Evolutionary conservation across 2,329 filamentous ascomycete species (phyloP), one percentile per base, ranked within the genome.

Genomic region (Stagonosporopsis rhizophila): DNA sequence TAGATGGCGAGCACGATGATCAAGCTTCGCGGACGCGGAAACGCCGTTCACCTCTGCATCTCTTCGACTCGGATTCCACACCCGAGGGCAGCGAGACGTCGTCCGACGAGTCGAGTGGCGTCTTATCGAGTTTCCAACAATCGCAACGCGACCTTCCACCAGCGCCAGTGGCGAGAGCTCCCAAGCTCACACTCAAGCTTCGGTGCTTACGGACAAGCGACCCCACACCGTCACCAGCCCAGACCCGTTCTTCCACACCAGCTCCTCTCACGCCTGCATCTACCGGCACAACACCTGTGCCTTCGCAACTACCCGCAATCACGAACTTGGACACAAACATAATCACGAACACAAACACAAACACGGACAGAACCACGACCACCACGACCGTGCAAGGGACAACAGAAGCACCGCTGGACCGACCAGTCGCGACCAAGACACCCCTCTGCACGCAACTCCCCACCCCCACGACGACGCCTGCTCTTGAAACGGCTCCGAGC

Each of bases 1-100:
- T 71, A 52, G 82, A 84, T 48, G 75, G 76, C 17, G 82, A 84
- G 59, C 79, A 78, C 46, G 82, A 83, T 15, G 81, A 83, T 20
- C 80, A 67, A 23, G 67, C 75, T 20, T 69, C 73, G n/a, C 80
- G 78, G 6, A 80, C 82, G n/a, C 81, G 79, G 58, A 85, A 85
- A 73, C 81, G 81, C 64, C 78, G 79, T 54, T 79, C 80, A 38
- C 77, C 80, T 27, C 74, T 80, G 6, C 75, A 77, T 46, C 78
- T 79, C 44, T 74, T 77, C 62, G 77, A 78, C 51, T 75, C 77
- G n/a, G 75, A 77, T 52, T 73, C 75, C 14, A 72, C 69, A 17
- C 69, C 72, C 25, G 69, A 74, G 55, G 60, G 67, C 47, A 70
- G 68, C 44, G 71, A 75, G 58, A 71, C 70, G 63, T 74, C 74